Conservation (phyloP, 2,329 filamentous ascomycete genomes). For the Colletotrichum horii region DNA sequence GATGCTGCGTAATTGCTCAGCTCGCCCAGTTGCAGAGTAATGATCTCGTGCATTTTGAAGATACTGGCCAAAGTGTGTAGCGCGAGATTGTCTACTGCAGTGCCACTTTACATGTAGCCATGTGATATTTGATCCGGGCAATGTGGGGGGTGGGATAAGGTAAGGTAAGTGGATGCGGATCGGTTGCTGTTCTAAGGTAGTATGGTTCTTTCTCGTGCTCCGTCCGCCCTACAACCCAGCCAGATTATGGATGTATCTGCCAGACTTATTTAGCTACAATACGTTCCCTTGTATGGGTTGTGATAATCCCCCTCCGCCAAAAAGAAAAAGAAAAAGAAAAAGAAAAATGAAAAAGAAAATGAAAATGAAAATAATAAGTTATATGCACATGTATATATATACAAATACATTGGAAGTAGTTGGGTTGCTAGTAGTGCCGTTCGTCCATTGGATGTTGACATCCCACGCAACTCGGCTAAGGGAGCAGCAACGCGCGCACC, state of each 20-base stretch:
- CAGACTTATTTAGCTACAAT: neutral
- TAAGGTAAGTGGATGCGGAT: neutral
- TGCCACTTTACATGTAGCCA: neutral
- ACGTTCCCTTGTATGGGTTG: neutral
- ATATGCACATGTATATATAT: too few relatives aligned
- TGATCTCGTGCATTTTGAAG: conserved; percentile 82
- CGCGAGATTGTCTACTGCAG: neutral
- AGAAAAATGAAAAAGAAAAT: too few relatives aligned
- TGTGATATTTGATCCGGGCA: neutral
- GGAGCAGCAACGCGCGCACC: neutral
- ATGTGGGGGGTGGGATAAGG: neutral
- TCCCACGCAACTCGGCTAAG: neutral
- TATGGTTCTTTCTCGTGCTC: neutral
- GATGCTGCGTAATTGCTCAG: conserved; percentile 92
- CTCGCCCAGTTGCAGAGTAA: conserved; percentile 92
- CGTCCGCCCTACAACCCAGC: neutral
- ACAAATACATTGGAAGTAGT: too few relatives aligned
- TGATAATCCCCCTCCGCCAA: neutral
- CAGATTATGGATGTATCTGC: neutral
- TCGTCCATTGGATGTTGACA: neutral
- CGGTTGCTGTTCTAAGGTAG: neutral
- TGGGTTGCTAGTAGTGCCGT: neutral
- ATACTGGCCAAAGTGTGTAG: neutral
- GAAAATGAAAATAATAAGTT: too few relatives aligned
- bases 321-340: too few relatives aligned